Base-by-base conservation (phyloP, 345 rosid species). In the Eucalyptus microcorys region DNA sequence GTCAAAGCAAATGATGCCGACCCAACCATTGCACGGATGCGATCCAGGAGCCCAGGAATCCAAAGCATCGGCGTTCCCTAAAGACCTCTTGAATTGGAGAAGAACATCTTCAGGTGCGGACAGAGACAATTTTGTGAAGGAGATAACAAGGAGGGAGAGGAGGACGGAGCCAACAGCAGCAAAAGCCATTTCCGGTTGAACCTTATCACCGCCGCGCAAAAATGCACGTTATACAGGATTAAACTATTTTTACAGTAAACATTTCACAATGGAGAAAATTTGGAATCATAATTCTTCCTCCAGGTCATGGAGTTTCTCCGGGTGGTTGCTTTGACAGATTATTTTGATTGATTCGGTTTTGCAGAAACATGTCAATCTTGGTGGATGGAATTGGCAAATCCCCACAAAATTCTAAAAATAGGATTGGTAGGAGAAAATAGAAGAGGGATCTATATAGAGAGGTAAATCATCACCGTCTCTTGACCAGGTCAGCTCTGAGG, bases 1-100 rank as follows among this genome's bases (percentile, higher is more conserved):
- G 40, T 94, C 52, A 61, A 22, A 83, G 92, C 99, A 97, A 22
- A 91, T 22, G 43, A 98, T 45, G 22, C 99, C 99, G 1, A 40
- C 21, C 99, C 99, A 98, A 9, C 48, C 89, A 19, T 49, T 88
- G 64, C 99, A 97, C 59, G 98, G 97, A 8, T 59, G 55, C 2
- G 94, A 88, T 80, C 89, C 90, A 24, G 92, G 88, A 37, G 57
- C 87, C 99, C 99, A 97, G 52, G 98, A 94, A 66, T 89, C 88
- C 16, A 96, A 95, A 59, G 95, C 92, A 45, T 86, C 49, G 15
- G 92, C 87, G 86, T 95, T 90, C 9, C 68, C 88, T 64, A 97
- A 86, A 5, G 96, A 95, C 26, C 89, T 85, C 87, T 97, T 97
- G 89, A 97, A 93, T 86, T 91, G 87, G 52, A 96, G 88, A 85